Base-by-base conservation (phyloP, 129 eudicot species). In the Chrysanthemum makinoi region DNA sequence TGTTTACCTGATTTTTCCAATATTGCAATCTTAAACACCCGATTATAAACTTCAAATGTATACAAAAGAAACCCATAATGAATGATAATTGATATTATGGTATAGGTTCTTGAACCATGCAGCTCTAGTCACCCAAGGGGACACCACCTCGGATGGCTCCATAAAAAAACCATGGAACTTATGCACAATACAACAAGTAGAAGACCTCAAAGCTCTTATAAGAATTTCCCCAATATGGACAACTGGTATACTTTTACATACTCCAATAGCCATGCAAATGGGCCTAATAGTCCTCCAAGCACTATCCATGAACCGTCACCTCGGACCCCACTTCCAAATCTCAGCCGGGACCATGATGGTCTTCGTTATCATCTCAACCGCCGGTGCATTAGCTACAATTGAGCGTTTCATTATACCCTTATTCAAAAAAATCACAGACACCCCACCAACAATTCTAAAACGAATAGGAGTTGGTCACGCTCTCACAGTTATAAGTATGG, bases 381-480 rank as follows among this genome's bases (percentile, higher is more conserved):
- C 83, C 33, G 55, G 81, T 22, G 68, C 66, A 14, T 72, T 83
- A n/a, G 46, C 80, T 49, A 43, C 76, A 6, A 50, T 83, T 1
- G 87, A 83, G 52, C 80, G 74, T 10, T 51, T 82, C 51, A 30
- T 89, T 3, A 59, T 60, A 39, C 91, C 91, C 39, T 13, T 58
- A 22, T 89, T 68, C 65, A 62, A 65, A 54, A 77, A 81, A 47
- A 9, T 86, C 1, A 56, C 80, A 10, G 72, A 63, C 17, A 56
- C 22, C 28, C 2, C 70, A 11, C 75, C 64, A 4, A 86, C 87
- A 2, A 78, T 83, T n/a, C 75, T 89, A 1, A 89, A 80, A 65
- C 77, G 88, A 56, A 78, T 89, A 62, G 91, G 91, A 6, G 72
- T 81, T 1, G 97, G 97, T 24, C 95, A 87, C 20, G 78, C 74